Conservation (phyloP, 2,329 filamentous ascomycete species). For the Calycina herbarum region DNA sequence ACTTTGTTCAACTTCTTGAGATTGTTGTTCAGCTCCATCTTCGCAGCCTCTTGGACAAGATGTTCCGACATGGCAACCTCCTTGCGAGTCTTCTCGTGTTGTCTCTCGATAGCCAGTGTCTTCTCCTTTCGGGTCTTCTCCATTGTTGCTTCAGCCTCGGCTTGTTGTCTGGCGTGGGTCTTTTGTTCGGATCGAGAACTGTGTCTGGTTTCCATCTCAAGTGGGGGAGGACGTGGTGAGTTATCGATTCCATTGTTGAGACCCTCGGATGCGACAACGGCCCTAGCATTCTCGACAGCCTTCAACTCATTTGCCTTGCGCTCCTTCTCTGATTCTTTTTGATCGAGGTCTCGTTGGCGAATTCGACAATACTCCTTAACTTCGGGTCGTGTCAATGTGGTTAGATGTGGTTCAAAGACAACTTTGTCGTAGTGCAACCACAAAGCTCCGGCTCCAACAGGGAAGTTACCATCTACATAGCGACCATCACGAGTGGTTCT, state of each 20-base stretch:
- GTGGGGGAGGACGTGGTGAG: constrained; percentile 15
- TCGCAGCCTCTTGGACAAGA: constrained; percentile 28
- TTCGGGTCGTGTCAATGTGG: constrained; percentile 51
- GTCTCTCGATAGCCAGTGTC: constrained; percentile 29
- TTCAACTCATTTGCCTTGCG: constrained; percentile 46
- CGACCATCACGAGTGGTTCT: constrained; percentile 61
- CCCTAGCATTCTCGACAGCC: constrained; percentile 30
- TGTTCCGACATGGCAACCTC: constrained; percentile 33
- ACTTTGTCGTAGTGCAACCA: constrained; percentile 66
- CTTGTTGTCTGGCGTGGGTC: constrained; percentile 30
- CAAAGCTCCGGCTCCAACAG: constrained; percentile 57
- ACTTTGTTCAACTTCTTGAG: constrained; percentile 36
- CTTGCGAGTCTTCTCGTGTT: constrained; percentile 33
- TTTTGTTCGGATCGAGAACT: constrained; percentile 32
- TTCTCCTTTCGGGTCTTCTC: constrained; percentile 31
- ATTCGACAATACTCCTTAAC: constrained; percentile 65
- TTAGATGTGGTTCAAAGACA: constrained; percentile 56
- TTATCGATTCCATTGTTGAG: constrained; percentile 18
- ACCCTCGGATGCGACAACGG: constrained; percentile 24
- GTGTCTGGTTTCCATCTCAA: constrained; percentile 32
- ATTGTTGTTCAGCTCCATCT: constrained; percentile 34
- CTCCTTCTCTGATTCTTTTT: constrained; percentile 51
- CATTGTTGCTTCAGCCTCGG: constrained; percentile 25
- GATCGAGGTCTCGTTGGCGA: constrained; percentile 58
- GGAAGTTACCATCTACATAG: constrained; percentile 59